Percentiles rank a stretch among this genome's conserved stretches.
Conservation (phyloP, 148 eudicot species). For the Persicaria tinctoria region DNA sequence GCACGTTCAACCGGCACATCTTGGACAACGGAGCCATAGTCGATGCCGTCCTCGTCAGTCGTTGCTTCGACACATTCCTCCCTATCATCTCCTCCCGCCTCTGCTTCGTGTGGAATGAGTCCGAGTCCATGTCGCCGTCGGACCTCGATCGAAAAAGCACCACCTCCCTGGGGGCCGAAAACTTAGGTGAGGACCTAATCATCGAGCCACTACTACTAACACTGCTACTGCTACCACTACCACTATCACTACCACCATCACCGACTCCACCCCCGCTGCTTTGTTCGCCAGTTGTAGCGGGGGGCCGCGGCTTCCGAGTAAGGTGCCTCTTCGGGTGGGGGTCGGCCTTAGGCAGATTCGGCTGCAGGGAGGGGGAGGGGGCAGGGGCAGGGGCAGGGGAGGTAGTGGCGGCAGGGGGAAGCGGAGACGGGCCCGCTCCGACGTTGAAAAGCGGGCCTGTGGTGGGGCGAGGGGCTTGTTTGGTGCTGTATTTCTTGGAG, state of each 20-base stretch:
- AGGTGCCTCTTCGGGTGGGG: background rate
- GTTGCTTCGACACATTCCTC: conserved; percentile 47
- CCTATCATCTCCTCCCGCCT: conserved; percentile 75
- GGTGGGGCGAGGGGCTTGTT: background rate
- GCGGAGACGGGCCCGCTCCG: background rate
- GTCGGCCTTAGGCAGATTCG: background rate
- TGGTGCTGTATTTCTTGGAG: conserved; percentile 27
- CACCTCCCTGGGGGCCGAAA: conserved; percentile 3
- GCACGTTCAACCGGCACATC: conserved; percentile 24
- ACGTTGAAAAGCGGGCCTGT: background rate
- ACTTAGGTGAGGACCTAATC: too few relatives aligned
- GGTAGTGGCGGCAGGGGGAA: background rate
- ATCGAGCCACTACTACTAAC: too few relatives aligned
- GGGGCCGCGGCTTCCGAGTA: background rate
- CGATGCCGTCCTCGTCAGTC: conserved; percentile 66
- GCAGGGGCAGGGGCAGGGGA: background rate
- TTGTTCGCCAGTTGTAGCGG: background rate
- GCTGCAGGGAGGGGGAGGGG: conserved; percentile 9
- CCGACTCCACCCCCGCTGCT: background rate
- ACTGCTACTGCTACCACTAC: too few relatives aligned
- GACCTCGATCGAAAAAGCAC: conserved; percentile 68
- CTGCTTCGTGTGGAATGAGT: conserved; percentile 38
- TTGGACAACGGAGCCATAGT: conserved; percentile 25
- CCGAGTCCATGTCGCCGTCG: conserved; percentile 56
- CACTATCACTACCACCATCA: too few relatives aligned